These are phyloP conservation scores for Durusdinium trenchii DNA, from an alignment of 73 alveolate genomes.

Conservation along the genomic window DNA sequence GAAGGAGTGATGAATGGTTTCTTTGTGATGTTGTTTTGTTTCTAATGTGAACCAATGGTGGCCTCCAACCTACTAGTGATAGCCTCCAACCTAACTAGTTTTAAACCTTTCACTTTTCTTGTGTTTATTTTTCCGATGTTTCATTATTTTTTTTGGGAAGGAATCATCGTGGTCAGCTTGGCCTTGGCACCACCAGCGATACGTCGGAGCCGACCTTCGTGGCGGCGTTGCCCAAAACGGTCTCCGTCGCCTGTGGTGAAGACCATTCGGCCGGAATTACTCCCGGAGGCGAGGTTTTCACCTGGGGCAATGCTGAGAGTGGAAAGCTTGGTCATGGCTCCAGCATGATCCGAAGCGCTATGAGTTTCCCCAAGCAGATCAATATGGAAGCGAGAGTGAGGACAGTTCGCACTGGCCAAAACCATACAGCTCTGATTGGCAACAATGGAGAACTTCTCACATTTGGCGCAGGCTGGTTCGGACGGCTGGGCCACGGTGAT, in stretches of 20 bases:
- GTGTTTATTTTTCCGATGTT: background rate
- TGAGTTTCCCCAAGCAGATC: constrained; percentile 83
- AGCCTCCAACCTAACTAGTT: too few species aligned
- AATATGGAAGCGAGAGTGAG: constrained; percentile 33
- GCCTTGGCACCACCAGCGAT: constrained; percentile 79
- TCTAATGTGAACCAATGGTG: background rate
- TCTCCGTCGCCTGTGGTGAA: constrained; percentile 73
- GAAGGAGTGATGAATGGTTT: constrained; percentile 39
- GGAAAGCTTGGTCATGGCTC: constrained; percentile 92
- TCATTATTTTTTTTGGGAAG: background rate
- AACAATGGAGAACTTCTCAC: constrained; percentile 71
- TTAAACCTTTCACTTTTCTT: background rate
- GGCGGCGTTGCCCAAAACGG: constrained; percentile 47
- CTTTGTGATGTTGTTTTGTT: background rate
- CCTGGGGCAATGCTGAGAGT: constrained; percentile 92
- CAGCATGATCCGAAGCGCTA: constrained; percentile 74
- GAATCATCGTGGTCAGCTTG: constrained; percentile 70
- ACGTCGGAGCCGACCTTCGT: constrained; percentile 74
- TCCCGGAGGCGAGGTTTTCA: constrained; percentile 71
- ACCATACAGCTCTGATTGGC: constrained; percentile 51
- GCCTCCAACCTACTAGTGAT: too few species aligned
- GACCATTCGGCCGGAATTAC: constrained; percentile 81
- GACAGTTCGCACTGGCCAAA: constrained; percentile 26
- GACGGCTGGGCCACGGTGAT: constrained; percentile 84
- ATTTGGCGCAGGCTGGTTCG: constrained; percentile 88